Percentiles rank a stretch among this genome's conserved stretches.
Evolutionary conservation across 768 basidiomycete species (phyloP).

Genomic region (Pulveroboletus frians): DNA sequence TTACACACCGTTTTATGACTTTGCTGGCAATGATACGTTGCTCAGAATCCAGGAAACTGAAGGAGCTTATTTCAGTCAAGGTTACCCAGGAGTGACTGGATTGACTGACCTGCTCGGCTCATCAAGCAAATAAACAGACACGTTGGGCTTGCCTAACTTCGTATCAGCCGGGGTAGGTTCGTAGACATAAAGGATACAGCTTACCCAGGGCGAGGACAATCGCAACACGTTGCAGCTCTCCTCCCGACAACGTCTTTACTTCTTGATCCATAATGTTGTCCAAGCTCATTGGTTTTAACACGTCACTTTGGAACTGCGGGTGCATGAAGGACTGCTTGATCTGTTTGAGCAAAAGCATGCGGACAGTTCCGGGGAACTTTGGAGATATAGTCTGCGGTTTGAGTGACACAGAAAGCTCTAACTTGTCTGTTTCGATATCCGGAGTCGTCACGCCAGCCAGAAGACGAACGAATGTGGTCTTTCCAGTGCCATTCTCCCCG

Average conservation of each 20-base stretch:
- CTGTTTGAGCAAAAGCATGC: conserved; percentile 89
- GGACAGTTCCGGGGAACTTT: conserved; percentile 95
- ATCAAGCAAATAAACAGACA: conserved; percentile 90
- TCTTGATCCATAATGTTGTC: conserved; percentile 97
- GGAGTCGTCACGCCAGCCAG: conserved; percentile 84
- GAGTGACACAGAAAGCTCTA: conserved; percentile 81
- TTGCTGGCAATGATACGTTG: conserved; percentile 98
- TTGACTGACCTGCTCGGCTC: conserved; percentile 73
- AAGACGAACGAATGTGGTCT: conserved; percentile 96
- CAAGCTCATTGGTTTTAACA: conserved; percentile 94
- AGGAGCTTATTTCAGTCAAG: conserved; percentile 4
- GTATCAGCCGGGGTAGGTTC: conserved; percentile 6
- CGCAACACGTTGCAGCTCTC: conserved; percentile 96
- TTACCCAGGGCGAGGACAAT: conserved; percentile 87
- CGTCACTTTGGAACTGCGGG: conserved; percentile 98
- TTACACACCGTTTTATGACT: conserved; percentile 85
- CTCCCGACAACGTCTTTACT: conserved; percentile 96
- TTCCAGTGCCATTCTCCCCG: conserved; percentile 98
- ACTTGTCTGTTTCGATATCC: conserved; percentile 77
- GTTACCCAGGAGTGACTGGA: not conserved
- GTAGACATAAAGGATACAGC: conserved; percentile 3
- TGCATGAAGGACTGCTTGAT: conserved; percentile 98
- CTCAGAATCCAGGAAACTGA: conserved; percentile 93
- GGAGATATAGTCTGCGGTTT: conserved; percentile 99
- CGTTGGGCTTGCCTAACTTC: conserved; percentile 60